Evolutionary conservation across 2,329 filamentous ascomycete species (phyloP).

Genomic region (Colletotrichum graminicola): DNA sequence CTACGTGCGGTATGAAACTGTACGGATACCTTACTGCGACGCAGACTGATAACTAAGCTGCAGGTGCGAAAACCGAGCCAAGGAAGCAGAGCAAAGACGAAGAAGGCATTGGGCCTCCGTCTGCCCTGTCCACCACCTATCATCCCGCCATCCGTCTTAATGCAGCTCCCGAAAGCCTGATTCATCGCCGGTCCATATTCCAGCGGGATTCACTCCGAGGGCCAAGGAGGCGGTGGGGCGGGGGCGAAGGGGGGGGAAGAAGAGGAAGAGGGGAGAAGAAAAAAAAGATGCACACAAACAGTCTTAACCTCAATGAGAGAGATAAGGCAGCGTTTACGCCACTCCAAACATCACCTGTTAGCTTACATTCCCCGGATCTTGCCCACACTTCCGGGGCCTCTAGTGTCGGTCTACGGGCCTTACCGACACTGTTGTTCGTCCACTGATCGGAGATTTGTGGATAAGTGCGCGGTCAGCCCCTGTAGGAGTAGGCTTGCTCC

Average conservation of each 20-base stretch:
- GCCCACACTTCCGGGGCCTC: slow-evolving; percentile 15
- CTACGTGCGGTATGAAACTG: neutral
- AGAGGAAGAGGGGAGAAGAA: neutral
- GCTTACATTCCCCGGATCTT: slow-evolving; percentile 35
- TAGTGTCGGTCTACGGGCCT: neutral
- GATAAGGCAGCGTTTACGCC: slow-evolving; percentile 23
- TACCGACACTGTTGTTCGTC: slow-evolving; percentile 24
- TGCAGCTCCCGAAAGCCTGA: slow-evolving; percentile 17
- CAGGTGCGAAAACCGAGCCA: neutral
- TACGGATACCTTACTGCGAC: slow-evolving; percentile 15
- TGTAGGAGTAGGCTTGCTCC: neutral
- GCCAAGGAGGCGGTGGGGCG: neutral
- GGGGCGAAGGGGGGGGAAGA: neutral
- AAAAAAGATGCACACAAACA: neutral
- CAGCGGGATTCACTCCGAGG: slow-evolving; percentile 17
- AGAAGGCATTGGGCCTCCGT: slow-evolving; percentile 19
- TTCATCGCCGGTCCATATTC: slow-evolving; percentile 28
- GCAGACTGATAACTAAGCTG: neutral
- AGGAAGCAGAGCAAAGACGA: slow-evolving; percentile 3
- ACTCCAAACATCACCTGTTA: slow-evolving; percentile 22
- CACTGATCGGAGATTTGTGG: slow-evolving; percentile 34
- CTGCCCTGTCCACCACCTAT: slow-evolving; percentile 4
- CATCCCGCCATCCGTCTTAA: slow-evolving; percentile 23
- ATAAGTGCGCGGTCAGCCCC: neutral
- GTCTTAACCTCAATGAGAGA: slow-evolving; percentile 28